Evolutionary conservation across 495 filamentous ascomycete genomes (phyloP).

Genomic region (Penicillium simplicissimum): DNA sequence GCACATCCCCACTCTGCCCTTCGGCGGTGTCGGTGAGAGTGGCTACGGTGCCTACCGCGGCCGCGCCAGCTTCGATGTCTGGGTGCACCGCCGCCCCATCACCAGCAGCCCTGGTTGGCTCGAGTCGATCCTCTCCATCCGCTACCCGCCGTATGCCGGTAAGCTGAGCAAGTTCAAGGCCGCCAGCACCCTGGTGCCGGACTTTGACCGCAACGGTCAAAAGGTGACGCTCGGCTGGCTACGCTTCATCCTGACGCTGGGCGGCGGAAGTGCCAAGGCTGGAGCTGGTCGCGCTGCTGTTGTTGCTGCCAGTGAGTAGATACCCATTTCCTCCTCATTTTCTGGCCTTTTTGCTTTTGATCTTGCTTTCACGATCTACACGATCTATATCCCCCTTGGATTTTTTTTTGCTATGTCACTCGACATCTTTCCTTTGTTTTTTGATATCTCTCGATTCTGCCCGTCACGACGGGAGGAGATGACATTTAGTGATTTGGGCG

Average conservation of each 20-base stretch:
- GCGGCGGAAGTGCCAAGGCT: constrained; percentile 43
- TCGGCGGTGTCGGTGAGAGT: constrained; percentile 88
- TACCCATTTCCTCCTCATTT: constrained; percentile 12
- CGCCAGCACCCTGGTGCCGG: constrained; percentile 61
- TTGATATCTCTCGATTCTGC: not conserved
- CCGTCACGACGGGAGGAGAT: not conserved
- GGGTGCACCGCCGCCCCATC: constrained; percentile 75
- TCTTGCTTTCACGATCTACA: constrained; percentile 7
- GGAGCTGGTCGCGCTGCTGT: constrained; percentile 43
- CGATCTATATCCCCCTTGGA: constrained; percentile 9
- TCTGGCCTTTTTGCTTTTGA: not conserved
- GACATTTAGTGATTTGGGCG: not conserved
- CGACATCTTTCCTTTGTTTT: constrained; percentile 2
- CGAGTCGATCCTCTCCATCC: constrained; percentile 68
- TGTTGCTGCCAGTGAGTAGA: constrained; percentile 50
- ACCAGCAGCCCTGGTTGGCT: constrained; percentile 79
- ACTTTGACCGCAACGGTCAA: constrained; percentile 80
- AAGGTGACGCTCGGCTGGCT: constrained; percentile 52
- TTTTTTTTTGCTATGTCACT: constrained; percentile 1
- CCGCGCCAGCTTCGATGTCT: constrained; percentile 78
- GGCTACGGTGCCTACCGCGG: constrained; percentile 86
- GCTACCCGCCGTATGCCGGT: constrained; percentile 77
- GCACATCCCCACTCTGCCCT: constrained; percentile 79
- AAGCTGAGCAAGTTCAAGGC: constrained; percentile 60
- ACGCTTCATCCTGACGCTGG: constrained; percentile 47